Evolutionary conservation across 768 basidiomycete species (phyloP), one percentile per base, ranked within the genome.

Genomic region (Phallus indusiatus): DNA sequence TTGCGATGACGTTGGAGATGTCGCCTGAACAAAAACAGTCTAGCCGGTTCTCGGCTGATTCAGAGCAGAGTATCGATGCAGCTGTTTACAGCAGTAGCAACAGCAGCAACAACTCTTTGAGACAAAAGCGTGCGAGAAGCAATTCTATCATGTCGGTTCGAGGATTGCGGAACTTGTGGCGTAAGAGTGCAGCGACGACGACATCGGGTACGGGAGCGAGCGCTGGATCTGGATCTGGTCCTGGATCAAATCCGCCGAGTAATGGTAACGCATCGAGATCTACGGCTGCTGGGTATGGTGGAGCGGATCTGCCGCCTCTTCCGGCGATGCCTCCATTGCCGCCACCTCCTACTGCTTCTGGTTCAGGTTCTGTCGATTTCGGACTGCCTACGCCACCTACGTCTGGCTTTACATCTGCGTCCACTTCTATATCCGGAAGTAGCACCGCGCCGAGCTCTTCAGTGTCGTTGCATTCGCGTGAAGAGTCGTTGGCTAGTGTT

Each of bases 31-130:
- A 53, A 65, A 56, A 55, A 67, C 64, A 18, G 68, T 75, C 21
- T 77, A 87, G 86, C 66, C 81, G 90, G 50, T 92, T 93, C 71
- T 91, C 90, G 0, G 74, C 81, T 20, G 90, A 91, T 67, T 91
- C 90, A 0, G 68, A 78, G 3, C 48, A 59, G 17, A 47, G 57
- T 53, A 75, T 75, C n/a, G 65, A 64, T 20, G 66, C 61, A 9
- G 62, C 62, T 53, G 61, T 50, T 22, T 48, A 57, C 64, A 20
- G 28, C 54, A n/a, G 51, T 50, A 54, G 64, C 28, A 54, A 64
- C 28, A 28, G 28, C 28, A 28, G 28, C 28, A 28, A 28, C 28
- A 37, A 49, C 48, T 72, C 69, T 36, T 70, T 67, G 16, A 73
- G 75, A 57, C 67, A 68, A 21, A 57, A 64, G 36, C 64, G 64